phyloP scores from a whole-genome alignment of 306 rosid species.

The Purshia tridentata region DNA sequence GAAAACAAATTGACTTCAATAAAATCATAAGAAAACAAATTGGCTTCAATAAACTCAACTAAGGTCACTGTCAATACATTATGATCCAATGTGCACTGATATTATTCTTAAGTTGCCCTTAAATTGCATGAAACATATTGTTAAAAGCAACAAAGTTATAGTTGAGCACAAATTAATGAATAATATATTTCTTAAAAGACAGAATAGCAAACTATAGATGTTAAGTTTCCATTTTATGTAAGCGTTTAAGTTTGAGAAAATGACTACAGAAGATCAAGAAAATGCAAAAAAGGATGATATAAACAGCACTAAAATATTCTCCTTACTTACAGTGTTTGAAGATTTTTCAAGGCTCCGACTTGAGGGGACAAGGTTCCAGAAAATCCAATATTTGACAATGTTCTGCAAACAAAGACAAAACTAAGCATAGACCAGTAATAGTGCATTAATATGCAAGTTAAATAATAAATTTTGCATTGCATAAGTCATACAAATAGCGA shows the following conservation, averaged over 20 bases:
- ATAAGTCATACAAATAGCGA: slow-evolving; percentile 16
- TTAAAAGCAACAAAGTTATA: not conserved
- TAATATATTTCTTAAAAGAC: not conserved
- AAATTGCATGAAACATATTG: not conserved
- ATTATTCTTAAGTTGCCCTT: not conserved
- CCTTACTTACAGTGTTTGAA: slow-evolving; percentile 70
- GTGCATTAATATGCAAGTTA: slow-evolving; percentile 5
- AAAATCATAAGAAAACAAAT: no score
- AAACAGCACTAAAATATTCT: slow-evolving; percentile 5
- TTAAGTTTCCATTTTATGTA: not conserved
- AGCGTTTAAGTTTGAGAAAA: not conserved
- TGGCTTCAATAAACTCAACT: not conserved
- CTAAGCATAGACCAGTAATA: slow-evolving; percentile 26
- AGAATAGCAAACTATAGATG: not conserved
- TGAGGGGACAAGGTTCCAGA: slow-evolving; percentile 71
- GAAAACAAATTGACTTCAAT: not conserved
- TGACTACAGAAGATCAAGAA: not conserved
- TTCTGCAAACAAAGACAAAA: slow-evolving; percentile 52
- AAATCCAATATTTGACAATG: slow-evolving; percentile 81
- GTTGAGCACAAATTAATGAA: not conserved
- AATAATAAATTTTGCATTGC: slow-evolving; percentile 11
- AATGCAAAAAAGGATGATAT: not conserved
- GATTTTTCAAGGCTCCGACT: slow-evolving; percentile 64
- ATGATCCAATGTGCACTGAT: not conserved
- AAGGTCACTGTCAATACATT: not conserved